Base-by-base conservation (phyloP, 306 rosid species). In the Potentilla sterilis region DNA sequence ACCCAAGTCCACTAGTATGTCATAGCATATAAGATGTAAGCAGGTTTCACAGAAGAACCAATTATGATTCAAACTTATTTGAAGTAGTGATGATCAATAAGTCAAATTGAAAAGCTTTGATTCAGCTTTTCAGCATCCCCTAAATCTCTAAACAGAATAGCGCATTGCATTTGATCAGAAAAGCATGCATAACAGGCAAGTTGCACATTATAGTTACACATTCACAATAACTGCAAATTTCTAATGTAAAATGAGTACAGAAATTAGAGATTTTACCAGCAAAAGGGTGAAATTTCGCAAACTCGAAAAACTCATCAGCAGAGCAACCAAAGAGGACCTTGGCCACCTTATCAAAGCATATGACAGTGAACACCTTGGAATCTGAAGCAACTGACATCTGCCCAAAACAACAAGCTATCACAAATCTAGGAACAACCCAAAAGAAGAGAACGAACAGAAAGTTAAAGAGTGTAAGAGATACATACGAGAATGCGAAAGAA, bases 371-470 rank as follows among this genome's bases (percentile, higher is more conserved):
- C 22, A 92, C 92, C 75, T 84, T 69, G 7, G 82, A 84, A 67
- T 84, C 92, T 8, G 97, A 85, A 12, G 97, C 96, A 63, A 92
- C 61, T 52, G 96, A 90, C 83, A 92, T 85, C 97, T 90, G 81
- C 72, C 21, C 22, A 48, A 76, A 70, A 6, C 44, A 21, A 72
- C 22, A 54, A 10, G 5, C 7, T 2, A 18, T 18, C 1, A 52
- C 9, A 63, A 24, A 11, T n/a, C 49, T 72, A 37, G 76, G 34
- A 76, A 28, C 24, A 37, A 67, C 62, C 37, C 32, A 43, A 8
- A 21, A 9, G 13, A 38, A 43, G 0, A 42, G 46, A 42, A 21
- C 21, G 18, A 52, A 19, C 3, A 6, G 3, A 19, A 7, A 19
- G 22, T 11, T 4, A 46, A 12, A 14, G 12, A 12, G 1, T 9